phyloP scores from a whole-genome alignment of 345 rosid species.

The Hypericum androsaemum region DNA sequence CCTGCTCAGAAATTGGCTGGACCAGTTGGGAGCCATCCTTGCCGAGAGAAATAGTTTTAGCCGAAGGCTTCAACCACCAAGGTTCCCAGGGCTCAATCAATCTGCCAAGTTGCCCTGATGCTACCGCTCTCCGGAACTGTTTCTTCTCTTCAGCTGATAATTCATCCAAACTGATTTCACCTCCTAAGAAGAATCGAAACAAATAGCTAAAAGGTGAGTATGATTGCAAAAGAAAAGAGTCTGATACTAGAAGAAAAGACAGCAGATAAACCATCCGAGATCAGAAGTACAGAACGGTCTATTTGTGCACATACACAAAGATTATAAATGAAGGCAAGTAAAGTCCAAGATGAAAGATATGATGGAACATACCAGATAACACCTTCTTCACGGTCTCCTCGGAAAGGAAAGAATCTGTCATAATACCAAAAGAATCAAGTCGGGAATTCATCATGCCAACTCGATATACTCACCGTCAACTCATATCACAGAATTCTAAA shows the following conservation, averaged over 20 bases:
- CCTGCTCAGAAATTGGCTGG: constrained; percentile 32
- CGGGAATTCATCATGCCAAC: background rate
- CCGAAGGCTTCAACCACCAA: constrained; percentile 83
- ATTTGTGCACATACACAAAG: background rate
- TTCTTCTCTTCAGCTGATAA: constrained; percentile 66
- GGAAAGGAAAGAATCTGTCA: constrained; percentile 37
- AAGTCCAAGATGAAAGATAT: background rate
- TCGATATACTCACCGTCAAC: too few species aligned
- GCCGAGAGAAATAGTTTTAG: constrained; percentile 46
- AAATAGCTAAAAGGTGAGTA: constrained; percentile 5
- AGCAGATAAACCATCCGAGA: background rate
- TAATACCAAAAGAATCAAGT: constrained; percentile 5
- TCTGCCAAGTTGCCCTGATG: constrained; percentile 82
- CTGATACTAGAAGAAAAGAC: too few species aligned
- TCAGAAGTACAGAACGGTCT: constrained; percentile 1
- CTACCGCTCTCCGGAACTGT: constrained; percentile 69
- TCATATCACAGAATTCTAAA: too few species aligned
- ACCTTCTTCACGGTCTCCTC: constrained; percentile 61
- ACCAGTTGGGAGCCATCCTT: constrained; percentile 52
- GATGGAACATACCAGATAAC: constrained; percentile 38
- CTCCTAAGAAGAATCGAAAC: constrained; percentile 25
- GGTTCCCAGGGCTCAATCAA: constrained; percentile 93
- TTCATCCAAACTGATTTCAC: constrained; percentile 48
- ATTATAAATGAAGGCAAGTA: background rate
- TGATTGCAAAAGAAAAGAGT: background rate